phyloP scores from a whole-genome alignment of 345 rosid species.

The Gossypium thurberi region DNA sequence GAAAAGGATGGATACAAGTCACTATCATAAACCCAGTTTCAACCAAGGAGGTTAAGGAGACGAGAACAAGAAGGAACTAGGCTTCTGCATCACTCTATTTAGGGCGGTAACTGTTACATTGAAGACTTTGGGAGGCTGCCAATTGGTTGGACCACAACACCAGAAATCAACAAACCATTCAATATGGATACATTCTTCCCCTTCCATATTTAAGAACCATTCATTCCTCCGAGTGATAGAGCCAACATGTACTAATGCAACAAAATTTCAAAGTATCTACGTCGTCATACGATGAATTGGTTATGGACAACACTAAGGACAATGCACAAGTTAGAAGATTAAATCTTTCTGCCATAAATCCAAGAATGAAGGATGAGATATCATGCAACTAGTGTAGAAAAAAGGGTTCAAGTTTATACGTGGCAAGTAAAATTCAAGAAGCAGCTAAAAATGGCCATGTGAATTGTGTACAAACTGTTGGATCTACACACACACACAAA shows the following conservation, averaged over 20 bases:
- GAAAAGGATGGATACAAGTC: background rate
- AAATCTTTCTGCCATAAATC: background rate
- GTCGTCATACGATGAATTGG: background rate
- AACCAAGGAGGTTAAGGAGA: background rate
- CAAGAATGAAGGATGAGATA: background rate
- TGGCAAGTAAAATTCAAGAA: background rate
- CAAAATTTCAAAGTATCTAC: background rate
- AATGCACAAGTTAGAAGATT: background rate
- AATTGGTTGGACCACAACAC: conserved; percentile 33
- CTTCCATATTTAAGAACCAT: conserved; percentile 14
- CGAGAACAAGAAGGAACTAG: background rate
- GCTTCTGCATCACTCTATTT: background rate
- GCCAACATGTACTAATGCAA: background rate
- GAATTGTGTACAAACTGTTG: background rate
- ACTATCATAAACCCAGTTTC: background rate
- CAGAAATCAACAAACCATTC: conserved; percentile 24
- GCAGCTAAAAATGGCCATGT: background rate
- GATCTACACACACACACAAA: background rate
- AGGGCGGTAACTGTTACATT: conserved; percentile 11
- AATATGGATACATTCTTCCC: conserved; percentile 25
- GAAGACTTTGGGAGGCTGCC: conserved; percentile 4
- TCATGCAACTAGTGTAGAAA: background rate
- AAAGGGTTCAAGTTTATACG: background rate
- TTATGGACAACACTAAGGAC: conserved; percentile 7
- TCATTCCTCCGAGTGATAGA: conserved; percentile 1